phyloP scores from a whole-genome alignment of 768 basidiomycete genomes.

The Chalciporus pseudorubinellus region DNA sequence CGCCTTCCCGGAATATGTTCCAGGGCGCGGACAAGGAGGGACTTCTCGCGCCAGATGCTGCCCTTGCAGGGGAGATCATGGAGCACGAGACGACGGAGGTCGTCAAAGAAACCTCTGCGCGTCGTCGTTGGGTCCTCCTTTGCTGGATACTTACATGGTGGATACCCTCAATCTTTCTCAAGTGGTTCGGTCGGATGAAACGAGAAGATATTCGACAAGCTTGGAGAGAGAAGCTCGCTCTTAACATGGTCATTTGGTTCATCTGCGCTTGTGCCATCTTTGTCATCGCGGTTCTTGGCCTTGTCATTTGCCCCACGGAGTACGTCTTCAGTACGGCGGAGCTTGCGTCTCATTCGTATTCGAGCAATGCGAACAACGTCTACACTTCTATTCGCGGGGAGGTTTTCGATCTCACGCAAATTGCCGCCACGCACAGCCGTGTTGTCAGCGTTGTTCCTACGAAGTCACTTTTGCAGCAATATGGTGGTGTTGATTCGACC shows the following conservation, averaged over 20 bases:
- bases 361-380: slow-evolving; percentile 67
- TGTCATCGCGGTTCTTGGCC: slow-evolving; percentile 85
- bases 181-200: slow-evolving; percentile 86
- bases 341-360: slow-evolving; percentile 65
- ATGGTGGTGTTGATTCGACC: slow-evolving; percentile 75
- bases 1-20: slow-evolving; percentile 96
- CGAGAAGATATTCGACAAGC: slow-evolving; percentile 91
- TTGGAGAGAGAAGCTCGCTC: slow-evolving; percentile 94
- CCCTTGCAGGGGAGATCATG: slow-evolving; percentile 74
- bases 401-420: slow-evolving; percentile 79
- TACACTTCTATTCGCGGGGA: slow-evolving; percentile 88
- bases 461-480: slow-evolving; percentile 75
- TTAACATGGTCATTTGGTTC: slow-evolving; percentile 96
- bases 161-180: slow-evolving; percentile 72
- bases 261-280: slow-evolving; percentile 86
- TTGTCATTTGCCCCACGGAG: slow-evolving; percentile 91
- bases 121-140: slow-evolving; percentile 83
- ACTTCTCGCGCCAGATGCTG: slow-evolving; percentile 72
- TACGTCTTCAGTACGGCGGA: slow-evolving; percentile 85
- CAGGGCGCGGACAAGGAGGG: slow-evolving; percentile 74
- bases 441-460: slow-evolving; percentile 69
- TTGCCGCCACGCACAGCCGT: slow-evolving; percentile 65
- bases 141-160: slow-evolving; percentile 93
- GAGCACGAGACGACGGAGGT: slow-evolving; percentile 90
- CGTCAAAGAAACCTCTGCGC: slow-evolving; percentile 74